Percentiles rank a stretch among this genome's conserved stretches.
Evolutionary conservation across 2,329 filamentous ascomycete species (phyloP).

Genomic region (Colletotrichum graminicola): DNA sequence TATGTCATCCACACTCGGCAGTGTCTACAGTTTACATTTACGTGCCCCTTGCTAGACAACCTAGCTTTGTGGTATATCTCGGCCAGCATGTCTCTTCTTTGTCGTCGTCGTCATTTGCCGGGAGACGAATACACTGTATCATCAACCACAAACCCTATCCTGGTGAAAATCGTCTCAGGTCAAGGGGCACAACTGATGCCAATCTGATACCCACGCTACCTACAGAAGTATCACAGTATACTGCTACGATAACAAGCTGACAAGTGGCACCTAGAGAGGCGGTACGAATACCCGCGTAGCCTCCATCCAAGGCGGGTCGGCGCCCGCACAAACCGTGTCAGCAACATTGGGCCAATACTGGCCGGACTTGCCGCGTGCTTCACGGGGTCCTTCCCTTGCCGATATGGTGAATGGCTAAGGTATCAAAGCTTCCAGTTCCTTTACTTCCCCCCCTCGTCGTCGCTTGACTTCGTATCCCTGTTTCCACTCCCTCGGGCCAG

Average conservation of each 20-base stretch:
- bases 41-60: neutral
- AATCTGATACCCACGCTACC: constrained; percentile 25
- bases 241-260: neutral
- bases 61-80: neutral
- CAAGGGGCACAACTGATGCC: constrained; percentile 31
- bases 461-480: neutral
- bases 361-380: neutral
- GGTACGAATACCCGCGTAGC: constrained; percentile 2
- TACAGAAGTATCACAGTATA: neutral
- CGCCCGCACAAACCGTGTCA: constrained; percentile 10
- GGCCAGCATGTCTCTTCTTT: constrained; percentile 18
- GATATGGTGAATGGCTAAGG: constrained; percentile 17
- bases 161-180: constrained; percentile 16
- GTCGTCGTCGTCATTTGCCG: neutral
- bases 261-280: neutral
- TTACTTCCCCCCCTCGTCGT: neutral
- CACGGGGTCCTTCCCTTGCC: constrained; percentile 9
- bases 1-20: neutral
- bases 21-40: neutral
- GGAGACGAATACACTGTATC: constrained; percentile 13
- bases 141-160: constrained; percentile 9
- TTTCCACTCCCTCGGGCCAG: neutral
- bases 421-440: constrained; percentile 15
- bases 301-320: neutral
- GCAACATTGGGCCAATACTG: constrained; percentile 1